Conservation (phyloP, 768 basidiomycete genomes). For the Auricularia auricula-judae region DNA sequence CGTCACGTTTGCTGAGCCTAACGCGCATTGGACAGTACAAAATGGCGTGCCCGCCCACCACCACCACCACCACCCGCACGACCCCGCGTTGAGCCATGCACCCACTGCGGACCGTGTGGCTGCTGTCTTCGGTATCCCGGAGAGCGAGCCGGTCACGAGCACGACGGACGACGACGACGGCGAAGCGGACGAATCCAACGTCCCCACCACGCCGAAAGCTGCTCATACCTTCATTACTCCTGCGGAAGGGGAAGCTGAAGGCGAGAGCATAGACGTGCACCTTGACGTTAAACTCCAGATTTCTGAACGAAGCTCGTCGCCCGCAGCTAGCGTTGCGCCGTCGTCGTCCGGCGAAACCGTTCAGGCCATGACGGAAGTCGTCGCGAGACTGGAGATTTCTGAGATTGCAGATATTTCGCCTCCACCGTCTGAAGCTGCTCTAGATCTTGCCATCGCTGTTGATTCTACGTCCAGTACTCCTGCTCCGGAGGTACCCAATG, state of each 20-base stretch:
- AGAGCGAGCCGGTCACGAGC: conserved; percentile 2
- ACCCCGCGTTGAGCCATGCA: conserved; percentile 40
- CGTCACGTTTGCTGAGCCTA: conserved; percentile 19
- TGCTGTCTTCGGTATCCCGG: conserved; percentile 42
- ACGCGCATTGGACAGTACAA: no score
- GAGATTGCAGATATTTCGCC: no score
- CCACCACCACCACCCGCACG: conserved; percentile 23
- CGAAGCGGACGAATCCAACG: conserved; percentile 18
- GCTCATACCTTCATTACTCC: conserved; percentile 25
- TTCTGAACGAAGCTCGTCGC: neutral
- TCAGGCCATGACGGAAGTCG: no score
- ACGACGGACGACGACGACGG: conserved; percentile 15
- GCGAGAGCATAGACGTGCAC: conserved; percentile 10
- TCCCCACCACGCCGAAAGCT: conserved; percentile 36
- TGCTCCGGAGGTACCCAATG: conserved; percentile 4
- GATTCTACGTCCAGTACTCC: neutral
- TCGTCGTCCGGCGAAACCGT: no score
- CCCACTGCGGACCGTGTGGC: conserved; percentile 64
- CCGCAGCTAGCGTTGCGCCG: no score
- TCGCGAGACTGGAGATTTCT: no score
- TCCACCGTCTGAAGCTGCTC: no score
- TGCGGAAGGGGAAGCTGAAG: conserved; percentile 30
- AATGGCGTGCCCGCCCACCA: no score
- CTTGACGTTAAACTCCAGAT: neutral
- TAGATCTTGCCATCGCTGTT: no score